These are phyloP conservation scores for Cucurbita moschata DNA, from an alignment of 306 rosid genomes.

Conservation along the genomic window DNA sequence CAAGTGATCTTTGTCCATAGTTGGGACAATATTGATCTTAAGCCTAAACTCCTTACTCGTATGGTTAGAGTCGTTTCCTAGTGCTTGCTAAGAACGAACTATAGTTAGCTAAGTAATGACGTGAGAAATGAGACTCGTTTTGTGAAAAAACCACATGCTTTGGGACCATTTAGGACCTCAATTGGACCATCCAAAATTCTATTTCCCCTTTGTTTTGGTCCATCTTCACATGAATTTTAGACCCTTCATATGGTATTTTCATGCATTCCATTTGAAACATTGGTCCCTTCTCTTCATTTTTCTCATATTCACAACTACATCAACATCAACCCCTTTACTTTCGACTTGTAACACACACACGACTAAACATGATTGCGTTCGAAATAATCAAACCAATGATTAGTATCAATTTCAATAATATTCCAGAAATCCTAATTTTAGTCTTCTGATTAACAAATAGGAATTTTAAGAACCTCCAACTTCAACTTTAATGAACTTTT, in stretches of 20 bases:
- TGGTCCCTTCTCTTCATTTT: neutral
- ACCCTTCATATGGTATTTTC: constrained; percentile 1
- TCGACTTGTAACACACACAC: no score
- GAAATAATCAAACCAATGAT: neutral
- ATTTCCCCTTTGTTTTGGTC: constrained; percentile 2
- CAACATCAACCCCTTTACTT: neutral
- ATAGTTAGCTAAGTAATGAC: no score
- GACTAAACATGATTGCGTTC: neutral
- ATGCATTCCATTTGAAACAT: neutral
- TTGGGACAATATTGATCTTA: no score
- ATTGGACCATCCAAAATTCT: neutral
- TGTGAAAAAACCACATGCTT: neutral
- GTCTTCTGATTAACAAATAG: no score
- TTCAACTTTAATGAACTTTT: no score
- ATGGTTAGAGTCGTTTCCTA: no score
- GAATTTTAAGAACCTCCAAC: no score
- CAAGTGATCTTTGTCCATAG: no score
- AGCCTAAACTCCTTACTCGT: no score
- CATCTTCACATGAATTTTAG: constrained; percentile 3
- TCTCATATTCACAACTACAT: neutral
- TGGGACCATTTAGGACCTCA: constrained; percentile 3
- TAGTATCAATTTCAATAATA: neutral
- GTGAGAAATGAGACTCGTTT: no score
- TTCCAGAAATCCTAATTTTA: no score
- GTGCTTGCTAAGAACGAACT: no score